Percentiles rank a stretch among this genome's conserved stretches.
Evolutionary conservation across 2,329 filamentous ascomycete species (phyloP).

Genomic region (Epichloe sylvatica): DNA sequence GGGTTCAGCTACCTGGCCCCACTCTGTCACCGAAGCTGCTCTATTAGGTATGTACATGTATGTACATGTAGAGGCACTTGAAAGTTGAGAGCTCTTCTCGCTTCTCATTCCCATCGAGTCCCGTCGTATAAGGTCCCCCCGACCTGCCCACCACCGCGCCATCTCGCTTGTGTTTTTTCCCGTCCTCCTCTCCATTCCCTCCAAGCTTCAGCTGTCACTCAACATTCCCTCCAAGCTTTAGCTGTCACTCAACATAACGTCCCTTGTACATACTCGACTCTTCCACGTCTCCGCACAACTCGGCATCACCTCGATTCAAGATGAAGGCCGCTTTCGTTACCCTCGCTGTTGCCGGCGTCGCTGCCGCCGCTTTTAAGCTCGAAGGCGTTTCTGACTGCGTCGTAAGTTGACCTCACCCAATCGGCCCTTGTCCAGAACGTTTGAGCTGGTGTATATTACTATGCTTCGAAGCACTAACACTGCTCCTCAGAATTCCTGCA

Average conservation of each 20-base stretch:
- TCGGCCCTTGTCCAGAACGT: too few species aligned
- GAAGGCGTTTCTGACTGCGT: constrained; percentile 24
- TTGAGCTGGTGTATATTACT: too few species aligned
- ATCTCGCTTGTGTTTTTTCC: background rate
- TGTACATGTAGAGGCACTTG: background rate
- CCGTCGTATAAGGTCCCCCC: constrained; percentile 4
- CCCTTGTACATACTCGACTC: constrained; percentile 1
- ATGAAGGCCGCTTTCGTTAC: constrained; percentile 28
- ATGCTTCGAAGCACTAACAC: background rate
- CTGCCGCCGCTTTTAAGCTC: constrained; percentile 25
- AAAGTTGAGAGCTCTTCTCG: background rate
- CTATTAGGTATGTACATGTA: too few species aligned
- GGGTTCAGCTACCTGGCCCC: background rate
- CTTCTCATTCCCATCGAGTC: background rate
- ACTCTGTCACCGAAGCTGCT: background rate
- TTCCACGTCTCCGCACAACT: background rate
- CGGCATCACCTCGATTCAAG: constrained; percentile 9
- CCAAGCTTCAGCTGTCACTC: background rate
- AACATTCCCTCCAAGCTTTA: background rate
- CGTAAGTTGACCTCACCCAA: constrained; percentile 18
- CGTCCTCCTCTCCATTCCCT: background rate
- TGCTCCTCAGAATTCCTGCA: constrained; percentile 18
- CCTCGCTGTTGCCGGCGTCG: constrained; percentile 21
- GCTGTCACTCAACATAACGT: background rate
- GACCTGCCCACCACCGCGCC: background rate